These are phyloP conservation scores for Zoysia matrella DNA, from an alignment of 202 grass and related monocot species.

Conservation along the genomic window DNA sequence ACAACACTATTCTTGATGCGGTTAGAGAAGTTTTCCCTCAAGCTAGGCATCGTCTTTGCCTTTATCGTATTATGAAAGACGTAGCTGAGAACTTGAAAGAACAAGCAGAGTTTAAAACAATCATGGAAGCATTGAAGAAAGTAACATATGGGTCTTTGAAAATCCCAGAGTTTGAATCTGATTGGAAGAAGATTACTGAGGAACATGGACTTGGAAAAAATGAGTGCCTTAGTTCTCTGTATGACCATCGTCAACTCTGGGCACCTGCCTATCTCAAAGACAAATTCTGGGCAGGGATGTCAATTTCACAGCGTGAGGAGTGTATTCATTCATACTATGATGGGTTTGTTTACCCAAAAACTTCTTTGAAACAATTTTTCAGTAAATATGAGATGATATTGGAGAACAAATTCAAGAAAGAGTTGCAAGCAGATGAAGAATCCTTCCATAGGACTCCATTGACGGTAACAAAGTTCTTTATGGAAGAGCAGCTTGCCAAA, in stretches of 20 bases:
- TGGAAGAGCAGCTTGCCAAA: constrained; percentile 95
- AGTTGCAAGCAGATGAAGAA: constrained; percentile 86
- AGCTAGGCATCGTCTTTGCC: constrained; percentile 77
- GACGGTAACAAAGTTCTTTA: constrained; percentile 90
- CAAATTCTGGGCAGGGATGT: constrained; percentile 92
- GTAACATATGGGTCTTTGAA: constrained; percentile 81
- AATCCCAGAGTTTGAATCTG: constrained; percentile 68
- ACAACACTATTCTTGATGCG: constrained; percentile 74
- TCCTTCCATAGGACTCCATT: constrained; percentile 86
- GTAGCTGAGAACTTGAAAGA: constrained; percentile 83
- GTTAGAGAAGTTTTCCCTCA: constrained; percentile 68
- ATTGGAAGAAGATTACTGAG: constrained; percentile 77
- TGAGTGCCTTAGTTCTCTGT: constrained; percentile 79
- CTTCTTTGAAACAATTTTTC: constrained; percentile 90
- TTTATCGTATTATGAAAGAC: constrained; percentile 80
- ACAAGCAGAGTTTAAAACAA: constrained; percentile 79
- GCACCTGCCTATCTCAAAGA: constrained; percentile 86
- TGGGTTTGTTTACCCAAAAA: constrained; percentile 88
- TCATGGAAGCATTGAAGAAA: constrained; percentile 77
- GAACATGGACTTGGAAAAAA: constrained; percentile 77
- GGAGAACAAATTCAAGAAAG: constrained; percentile 88
- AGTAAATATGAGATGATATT: constrained; percentile 88
- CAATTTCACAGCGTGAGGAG: constrained; percentile 67
- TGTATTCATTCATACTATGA: constrained; percentile 82
- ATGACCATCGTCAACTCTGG: constrained; percentile 76